Conservation (phyloP, 2,329 filamentous ascomycete genomes). For the Xylariaceae sp. region DNA sequence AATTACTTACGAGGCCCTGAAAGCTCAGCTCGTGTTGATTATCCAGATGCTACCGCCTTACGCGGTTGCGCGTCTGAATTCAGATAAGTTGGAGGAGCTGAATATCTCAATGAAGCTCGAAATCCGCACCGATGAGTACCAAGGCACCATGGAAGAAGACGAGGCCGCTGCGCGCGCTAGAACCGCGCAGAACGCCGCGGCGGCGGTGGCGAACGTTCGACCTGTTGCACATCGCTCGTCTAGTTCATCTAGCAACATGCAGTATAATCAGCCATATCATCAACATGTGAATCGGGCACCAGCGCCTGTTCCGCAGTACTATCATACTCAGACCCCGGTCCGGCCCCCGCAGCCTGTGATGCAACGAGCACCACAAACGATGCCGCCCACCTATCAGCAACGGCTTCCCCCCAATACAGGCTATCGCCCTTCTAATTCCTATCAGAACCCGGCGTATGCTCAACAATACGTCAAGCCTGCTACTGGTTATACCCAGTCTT, state of each 20-base stretch:
- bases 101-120: constrained; percentile 76
- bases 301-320: constrained; percentile 42
- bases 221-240: constrained; percentile 36
- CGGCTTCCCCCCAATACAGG: constrained; percentile 40
- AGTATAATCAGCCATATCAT: constrained; percentile 45
- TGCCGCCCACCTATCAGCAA: constrained; percentile 36
- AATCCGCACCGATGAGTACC: constrained; percentile 67
- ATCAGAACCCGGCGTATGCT: constrained; percentile 40
- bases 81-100: constrained; percentile 77
- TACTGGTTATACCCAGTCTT: constrained; percentile 48
- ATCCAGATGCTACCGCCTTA: constrained; percentile 76
- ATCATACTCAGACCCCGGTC: constrained; percentile 41
- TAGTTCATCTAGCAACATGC: constrained; percentile 42
- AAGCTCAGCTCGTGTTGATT: constrained; percentile 68
- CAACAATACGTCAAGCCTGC: constrained; percentile 51
- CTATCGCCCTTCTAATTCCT: constrained; percentile 49
- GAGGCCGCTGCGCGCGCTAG: constrained; percentile 57
- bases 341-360: constrained; percentile 38
- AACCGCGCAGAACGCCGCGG: constrained; percentile 34
- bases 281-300: constrained; percentile 44
- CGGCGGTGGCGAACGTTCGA: constrained; percentile 36
- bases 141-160: constrained; percentile 80
- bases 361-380: constrained; percentile 39
- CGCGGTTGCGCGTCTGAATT: constrained; percentile 79
- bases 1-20: constrained; percentile 66